Percentiles rank a stretch among this genome's conserved stretches.
phyloP scores from a whole-genome alignment of 495 filamentous ascomycete species.

The Penicillium maclennaniae region DNA sequence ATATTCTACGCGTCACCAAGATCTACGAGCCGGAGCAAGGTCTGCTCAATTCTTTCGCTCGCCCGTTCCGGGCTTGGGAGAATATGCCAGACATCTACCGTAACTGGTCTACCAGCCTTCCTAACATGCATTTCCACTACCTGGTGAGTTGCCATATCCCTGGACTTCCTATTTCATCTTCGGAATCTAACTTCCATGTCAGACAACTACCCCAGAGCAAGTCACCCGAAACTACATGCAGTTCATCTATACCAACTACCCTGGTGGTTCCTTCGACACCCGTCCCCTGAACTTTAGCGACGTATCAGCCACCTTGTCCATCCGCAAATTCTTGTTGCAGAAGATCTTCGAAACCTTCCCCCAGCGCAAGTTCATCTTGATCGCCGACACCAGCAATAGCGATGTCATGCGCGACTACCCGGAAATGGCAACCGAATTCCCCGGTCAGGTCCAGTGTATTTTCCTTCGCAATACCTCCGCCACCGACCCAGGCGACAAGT shows the following conservation, averaged over 20 bases:
- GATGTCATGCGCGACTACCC: slow-evolving; percentile 77
- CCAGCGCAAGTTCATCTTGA: slow-evolving; percentile 66
- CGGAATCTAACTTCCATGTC: neutral
- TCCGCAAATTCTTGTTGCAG: slow-evolving; percentile 63
- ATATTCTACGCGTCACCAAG: slow-evolving; percentile 77
- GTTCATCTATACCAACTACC: slow-evolving; percentile 71
- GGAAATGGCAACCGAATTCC: slow-evolving; percentile 57
- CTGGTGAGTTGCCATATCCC: slow-evolving; percentile 29
- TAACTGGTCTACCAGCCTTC: slow-evolving; percentile 58
- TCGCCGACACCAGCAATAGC: slow-evolving; percentile 74
- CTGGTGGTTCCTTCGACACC: slow-evolving; percentile 68
- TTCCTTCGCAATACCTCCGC: slow-evolving; percentile 68
- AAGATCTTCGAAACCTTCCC: slow-evolving; percentile 74
- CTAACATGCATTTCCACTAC: slow-evolving; percentile 74
- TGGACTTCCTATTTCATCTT: neutral
- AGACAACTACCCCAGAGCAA: slow-evolving; percentile 77
- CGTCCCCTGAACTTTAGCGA: slow-evolving; percentile 78
- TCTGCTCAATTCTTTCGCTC: slow-evolving; percentile 72
- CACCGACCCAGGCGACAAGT: slow-evolving; percentile 58
- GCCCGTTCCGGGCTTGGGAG: slow-evolving; percentile 65
- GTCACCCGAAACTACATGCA: slow-evolving; percentile 74
- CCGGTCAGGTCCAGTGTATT: slow-evolving; percentile 73
- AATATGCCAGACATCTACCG: slow-evolving; percentile 75
- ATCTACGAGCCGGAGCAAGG: slow-evolving; percentile 73
- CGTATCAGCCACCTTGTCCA: slow-evolving; percentile 62